A percentile compares a stretch with the other conserved stretches of the same genome.
Evolutionary conservation across 768 basidiomycete genomes (phyloP).

Genomic region (Leccinum sublutescens): DNA sequence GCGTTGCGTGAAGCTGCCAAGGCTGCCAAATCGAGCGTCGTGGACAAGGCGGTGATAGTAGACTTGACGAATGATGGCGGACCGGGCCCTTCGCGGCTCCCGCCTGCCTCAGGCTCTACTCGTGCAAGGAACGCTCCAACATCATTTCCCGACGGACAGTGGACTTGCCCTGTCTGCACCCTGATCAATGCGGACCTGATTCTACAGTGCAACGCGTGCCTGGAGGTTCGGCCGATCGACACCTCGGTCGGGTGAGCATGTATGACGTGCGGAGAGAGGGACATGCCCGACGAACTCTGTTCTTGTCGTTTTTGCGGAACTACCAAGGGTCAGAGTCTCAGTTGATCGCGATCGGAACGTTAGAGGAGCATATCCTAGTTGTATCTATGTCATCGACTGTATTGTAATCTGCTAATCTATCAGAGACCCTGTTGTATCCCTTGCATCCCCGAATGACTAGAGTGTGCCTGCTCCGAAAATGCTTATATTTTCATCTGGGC

Average conservation of each 20-base stretch:
- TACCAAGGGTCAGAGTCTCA: slow-evolving; percentile 44
- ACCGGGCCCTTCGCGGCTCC: slow-evolving; percentile 15
- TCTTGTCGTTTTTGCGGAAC: slow-evolving; percentile 71
- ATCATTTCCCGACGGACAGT: slow-evolving; percentile 29
- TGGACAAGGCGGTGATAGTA: slow-evolving; percentile 53
- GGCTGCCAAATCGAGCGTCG: slow-evolving; percentile 65
- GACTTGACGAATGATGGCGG: slow-evolving; percentile 50
- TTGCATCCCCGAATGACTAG: no score
- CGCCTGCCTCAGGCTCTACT: background rate
- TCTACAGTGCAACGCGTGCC: slow-evolving; percentile 64
- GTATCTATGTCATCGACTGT: background rate
- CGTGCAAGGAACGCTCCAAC: background rate
- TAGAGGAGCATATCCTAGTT: background rate
- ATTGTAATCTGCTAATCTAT: background rate
- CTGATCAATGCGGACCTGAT: slow-evolving; percentile 52
- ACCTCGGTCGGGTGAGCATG: slow-evolving; percentile 59
- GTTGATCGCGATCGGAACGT: slow-evolving; percentile 8
- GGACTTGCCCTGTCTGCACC: slow-evolving; percentile 64
- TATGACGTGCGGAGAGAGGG: slow-evolving; percentile 57
- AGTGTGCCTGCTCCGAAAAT: no score
- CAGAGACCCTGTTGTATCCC: no score
- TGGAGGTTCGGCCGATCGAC: slow-evolving; percentile 37
- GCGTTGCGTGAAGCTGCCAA: slow-evolving; percentile 64
- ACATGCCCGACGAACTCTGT: slow-evolving; percentile 67
- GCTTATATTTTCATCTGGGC: no score